Evolutionary conservation across 768 basidiomycete genomes (phyloP), one percentile per base, ranked within the genome.

Genomic region (Phlegmacium glaucopus): DNA sequence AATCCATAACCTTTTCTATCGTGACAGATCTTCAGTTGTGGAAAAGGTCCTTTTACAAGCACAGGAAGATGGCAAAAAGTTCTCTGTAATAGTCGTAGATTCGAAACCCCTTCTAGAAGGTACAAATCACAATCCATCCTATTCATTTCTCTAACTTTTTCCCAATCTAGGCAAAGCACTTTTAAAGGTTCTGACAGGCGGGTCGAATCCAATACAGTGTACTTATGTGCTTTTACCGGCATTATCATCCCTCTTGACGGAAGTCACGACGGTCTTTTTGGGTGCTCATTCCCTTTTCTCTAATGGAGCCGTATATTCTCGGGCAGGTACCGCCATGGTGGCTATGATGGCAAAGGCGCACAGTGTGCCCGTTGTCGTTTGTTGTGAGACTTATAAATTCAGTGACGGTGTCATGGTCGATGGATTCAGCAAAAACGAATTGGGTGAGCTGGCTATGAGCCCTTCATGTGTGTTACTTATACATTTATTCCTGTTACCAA

Each of bases 351-450:
- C 92, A 1, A 91, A 90, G 65, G 81, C 82, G 39, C 80, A 87
- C 58, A 85, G 83, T 17, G 87, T 97, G 0, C 95, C 96, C 4
- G 94, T 98, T 6, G 82, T 99, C 29, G 93, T 96, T 18, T 97
- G 94, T 54, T 96, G 94, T 58, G 96, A 98, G 69, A 99, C 96
- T 4, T 98, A 98, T 72, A 99, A 99, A 66, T 98, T 94, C 59
- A 89, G 90, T 13, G 95, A 98, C 57, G 82, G 83, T 28, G 86
- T 98, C 25, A 85, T 90, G 65, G 73, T 98, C 45, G 96, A 99
- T 64, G 88, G 88, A 15, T 94, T 99, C 56, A 92, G 89, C 37
- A 93, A 90, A 66, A 99, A 99, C 59, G 96, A 99, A 67, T 72
- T 97, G 34, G 96, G 95, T 90, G 55, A 62, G 79, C n/a, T 39